phyloP scores from a whole-genome alignment of 805 yeast genomes.

The Cyberlindnera veronae region DNA sequence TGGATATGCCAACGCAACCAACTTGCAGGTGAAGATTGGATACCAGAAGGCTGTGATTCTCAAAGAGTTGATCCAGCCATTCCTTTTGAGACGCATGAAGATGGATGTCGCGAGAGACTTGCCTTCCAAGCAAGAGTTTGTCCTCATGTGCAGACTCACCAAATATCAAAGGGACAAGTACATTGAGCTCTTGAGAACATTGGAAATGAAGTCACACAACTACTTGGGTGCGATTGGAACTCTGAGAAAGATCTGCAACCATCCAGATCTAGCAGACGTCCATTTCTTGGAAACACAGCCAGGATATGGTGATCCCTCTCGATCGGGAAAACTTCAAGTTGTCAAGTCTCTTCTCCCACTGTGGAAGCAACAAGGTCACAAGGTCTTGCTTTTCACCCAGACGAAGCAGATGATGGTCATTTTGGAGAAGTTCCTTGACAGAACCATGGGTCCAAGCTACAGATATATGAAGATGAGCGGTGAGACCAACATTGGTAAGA shows the following conservation, averaged over 20 bases:
- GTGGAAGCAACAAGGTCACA: constrained; percentile 77
- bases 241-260: constrained; percentile 89
- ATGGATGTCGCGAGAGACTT: constrained; percentile 93
- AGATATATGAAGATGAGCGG: constrained; percentile 90
- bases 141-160: constrained; percentile 84
- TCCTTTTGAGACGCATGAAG: constrained; percentile 80
- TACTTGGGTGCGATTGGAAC: constrained; percentile 91
- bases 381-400: constrained; percentile 85
- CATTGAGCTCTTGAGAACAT: constrained; percentile 68
- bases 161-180: constrained; percentile 71
- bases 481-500: constrained; percentile 67
- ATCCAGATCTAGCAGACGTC: constrained; percentile 77
- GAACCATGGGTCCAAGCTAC: constrained; percentile 34
- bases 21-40: constrained; percentile 93
- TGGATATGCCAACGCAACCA: constrained; percentile 97
- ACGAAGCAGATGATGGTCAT: constrained; percentile 93
- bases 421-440: constrained; percentile 60
- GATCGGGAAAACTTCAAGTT: constrained; percentile 91
- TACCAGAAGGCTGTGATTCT: constrained; percentile 92
- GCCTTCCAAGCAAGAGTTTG: constrained; percentile 93
- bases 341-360: constrained; percentile 66
- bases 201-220: constrained; percentile 68
- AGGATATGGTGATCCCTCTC: constrained; percentile 51
- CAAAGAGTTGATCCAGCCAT: constrained; percentile 86
- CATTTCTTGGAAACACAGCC: constrained; percentile 29